Percentiles rank a stretch among this genome's conserved stretches.
These are phyloP conservation scores for Microsporum audouinii DNA, from an alignment of 2,329 filamentous ascomycete genomes.

Conservation along the genomic window DNA sequence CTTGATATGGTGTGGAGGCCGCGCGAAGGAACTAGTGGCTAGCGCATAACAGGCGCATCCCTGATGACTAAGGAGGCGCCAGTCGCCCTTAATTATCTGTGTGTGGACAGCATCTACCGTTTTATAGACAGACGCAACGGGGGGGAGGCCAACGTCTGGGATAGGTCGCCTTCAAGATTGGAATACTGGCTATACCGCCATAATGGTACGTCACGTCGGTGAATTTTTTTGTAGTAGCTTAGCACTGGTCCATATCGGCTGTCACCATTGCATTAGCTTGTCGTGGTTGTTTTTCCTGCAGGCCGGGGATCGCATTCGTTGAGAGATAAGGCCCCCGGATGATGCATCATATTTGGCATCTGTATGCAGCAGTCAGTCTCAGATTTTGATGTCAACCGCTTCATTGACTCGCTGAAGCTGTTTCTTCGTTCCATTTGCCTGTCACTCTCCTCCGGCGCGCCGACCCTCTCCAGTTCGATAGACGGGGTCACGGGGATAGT, in stretches of 20 bases:
- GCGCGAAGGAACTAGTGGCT: constrained; percentile 2
- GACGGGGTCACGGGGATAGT: not conserved
- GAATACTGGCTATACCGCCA: too few relatives aligned
- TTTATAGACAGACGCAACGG: not conserved
- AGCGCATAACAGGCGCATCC: constrained; percentile 4
- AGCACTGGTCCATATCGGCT: not conserved
- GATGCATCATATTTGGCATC: not conserved
- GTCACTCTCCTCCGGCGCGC: not conserved
- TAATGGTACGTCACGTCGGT: not conserved
- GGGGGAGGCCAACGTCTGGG: not conserved
- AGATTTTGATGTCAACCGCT: not conserved
- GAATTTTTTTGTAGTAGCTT: not conserved
- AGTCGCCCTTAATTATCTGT: not conserved
- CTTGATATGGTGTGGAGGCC: constrained; percentile 3
- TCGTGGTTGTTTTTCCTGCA: not conserved
- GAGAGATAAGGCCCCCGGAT: not conserved
- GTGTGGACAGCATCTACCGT: not conserved
- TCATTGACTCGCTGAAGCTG: not conserved
- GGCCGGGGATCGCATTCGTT: not conserved
- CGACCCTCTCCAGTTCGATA: not conserved
- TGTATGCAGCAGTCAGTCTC: not conserved
- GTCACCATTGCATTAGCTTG: not conserved
- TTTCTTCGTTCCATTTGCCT: not conserved
- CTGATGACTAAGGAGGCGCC: constrained; percentile 4
- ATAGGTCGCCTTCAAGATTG: not conserved